Conservation (phyloP, 176 grass and related monocot genomes). For the Aegilops speltoides region DNA sequence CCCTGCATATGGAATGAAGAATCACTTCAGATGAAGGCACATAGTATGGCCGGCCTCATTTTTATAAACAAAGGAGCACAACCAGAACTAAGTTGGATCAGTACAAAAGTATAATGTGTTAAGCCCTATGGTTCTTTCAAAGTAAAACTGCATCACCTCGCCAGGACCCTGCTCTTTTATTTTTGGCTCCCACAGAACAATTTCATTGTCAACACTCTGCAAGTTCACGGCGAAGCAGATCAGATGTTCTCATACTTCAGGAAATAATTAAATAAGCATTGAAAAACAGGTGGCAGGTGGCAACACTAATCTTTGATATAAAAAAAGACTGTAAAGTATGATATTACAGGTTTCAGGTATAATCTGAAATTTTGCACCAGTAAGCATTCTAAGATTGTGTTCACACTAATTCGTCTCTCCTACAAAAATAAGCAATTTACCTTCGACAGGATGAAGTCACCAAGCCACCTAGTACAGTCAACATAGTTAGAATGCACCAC, state of each 20-base stretch:
- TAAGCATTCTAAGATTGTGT: conserved; percentile 1
- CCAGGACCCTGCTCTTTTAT: conserved; percentile 81
- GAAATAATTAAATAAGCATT: not conserved
- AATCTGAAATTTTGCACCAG: not conserved
- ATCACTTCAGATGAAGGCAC: conserved; percentile 18
- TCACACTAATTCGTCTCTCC: conserved; percentile 3
- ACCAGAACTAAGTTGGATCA: not conserved
- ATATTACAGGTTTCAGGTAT: not conserved
- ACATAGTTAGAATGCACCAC: conserved; percentile 88
- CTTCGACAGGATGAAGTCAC: conserved; percentile 95
- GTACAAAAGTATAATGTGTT: not conserved
- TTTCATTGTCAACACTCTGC: conserved; percentile 98
- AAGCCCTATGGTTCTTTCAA: not conserved
- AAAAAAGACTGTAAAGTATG: not conserved
- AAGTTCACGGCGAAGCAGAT: conserved; percentile 37
- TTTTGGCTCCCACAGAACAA: conserved; percentile 88
- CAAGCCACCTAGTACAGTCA: conserved; percentile 96
- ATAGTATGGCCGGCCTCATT: conserved; percentile 1
- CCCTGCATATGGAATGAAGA: conserved; percentile 45
- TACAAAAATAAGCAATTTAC: conserved; percentile 34
- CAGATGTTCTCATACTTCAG: conserved; percentile 23
- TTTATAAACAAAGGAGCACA: conserved; percentile 17
- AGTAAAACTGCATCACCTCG: conserved; percentile 62
- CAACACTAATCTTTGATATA: not conserved
- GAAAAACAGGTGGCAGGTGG: not conserved